These are phyloP conservation scores for Clarireedia hainanense DNA, from an alignment of 2,329 filamentous ascomycete species.

Conservation along the genomic window DNA sequence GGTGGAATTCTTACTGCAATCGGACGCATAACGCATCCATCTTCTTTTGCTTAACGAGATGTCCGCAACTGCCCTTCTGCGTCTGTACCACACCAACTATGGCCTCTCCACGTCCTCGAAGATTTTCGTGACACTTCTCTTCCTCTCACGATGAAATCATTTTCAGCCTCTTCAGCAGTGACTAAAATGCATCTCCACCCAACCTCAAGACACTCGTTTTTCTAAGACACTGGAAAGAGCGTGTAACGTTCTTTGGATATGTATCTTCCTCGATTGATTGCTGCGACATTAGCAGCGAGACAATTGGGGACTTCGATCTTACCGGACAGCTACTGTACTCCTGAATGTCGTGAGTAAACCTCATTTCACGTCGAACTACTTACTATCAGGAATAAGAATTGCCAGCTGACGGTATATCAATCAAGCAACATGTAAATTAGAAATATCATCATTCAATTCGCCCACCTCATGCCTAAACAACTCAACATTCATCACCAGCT, in stretches of 20 bases:
- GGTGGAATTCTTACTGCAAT: not conserved
- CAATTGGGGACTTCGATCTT: conserved; percentile 12
- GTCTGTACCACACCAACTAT: not conserved
- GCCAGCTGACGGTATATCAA: too few relatives aligned
- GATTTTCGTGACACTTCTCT: not conserved
- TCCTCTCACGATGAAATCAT: not conserved
- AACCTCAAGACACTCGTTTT: conserved; percentile 3
- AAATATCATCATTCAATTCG: conserved; percentile 13
- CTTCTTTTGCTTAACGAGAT: not conserved
- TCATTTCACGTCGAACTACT: not conserved
- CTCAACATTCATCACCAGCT: conserved; percentile 21
- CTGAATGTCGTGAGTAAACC: conserved; percentile 21
- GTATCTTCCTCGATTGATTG: conserved; percentile 18
- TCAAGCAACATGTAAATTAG: conserved; percentile 19
- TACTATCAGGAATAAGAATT: not conserved
- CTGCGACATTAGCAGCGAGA: conserved; percentile 14
- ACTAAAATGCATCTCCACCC: conserved; percentile 17
- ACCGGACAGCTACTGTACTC: conserved; percentile 19
- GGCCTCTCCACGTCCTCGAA: not conserved
- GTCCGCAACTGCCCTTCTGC: not conserved
- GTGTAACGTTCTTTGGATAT: conserved; percentile 13
- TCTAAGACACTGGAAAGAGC: conserved; percentile 14
- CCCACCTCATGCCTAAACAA: conserved; percentile 15
- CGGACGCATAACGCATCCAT: conserved; percentile 1
- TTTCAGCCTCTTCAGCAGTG: conserved; percentile 16